A percentile compares a stretch with the other conserved stretches of the same genome.
phyloP scores from a whole-genome alignment of 495 filamentous ascomycete species.

The Neurospora sp. region DNA sequence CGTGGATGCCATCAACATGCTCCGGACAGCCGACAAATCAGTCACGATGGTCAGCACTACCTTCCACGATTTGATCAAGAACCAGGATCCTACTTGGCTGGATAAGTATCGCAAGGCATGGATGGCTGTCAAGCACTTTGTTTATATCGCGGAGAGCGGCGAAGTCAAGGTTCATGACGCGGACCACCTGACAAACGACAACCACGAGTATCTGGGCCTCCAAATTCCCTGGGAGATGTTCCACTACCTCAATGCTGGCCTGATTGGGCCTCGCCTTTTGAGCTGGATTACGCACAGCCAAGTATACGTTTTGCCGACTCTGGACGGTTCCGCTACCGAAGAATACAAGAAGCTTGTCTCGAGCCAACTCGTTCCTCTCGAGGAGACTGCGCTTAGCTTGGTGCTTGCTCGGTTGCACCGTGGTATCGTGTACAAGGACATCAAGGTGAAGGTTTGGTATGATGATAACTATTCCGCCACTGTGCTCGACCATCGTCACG shows the following conservation, averaged over 20 bases:
- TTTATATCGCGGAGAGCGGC: constrained; percentile 66
- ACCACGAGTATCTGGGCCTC: constrained; percentile 80
- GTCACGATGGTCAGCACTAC: constrained; percentile 55
- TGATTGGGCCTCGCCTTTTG: constrained; percentile 69
- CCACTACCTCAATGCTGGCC: constrained; percentile 76
- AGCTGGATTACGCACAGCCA: constrained; percentile 73
- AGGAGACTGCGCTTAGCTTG: constrained; percentile 64
- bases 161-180: constrained; percentile 61
- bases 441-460: constrained; percentile 78
- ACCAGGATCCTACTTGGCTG: constrained; percentile 62
- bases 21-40: constrained; percentile 54
- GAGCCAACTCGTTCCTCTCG: constrained; percentile 56
- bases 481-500: constrained; percentile 49
- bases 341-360: constrained; percentile 75
- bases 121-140: constrained; percentile 79
- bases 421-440: constrained; percentile 65
- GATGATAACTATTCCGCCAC: constrained; percentile 54
- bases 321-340: constrained; percentile 69
- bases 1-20: constrained; percentile 59
- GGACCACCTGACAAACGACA: constrained; percentile 62
- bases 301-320: constrained; percentile 61
- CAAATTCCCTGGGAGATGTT: constrained; percentile 87
- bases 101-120: constrained; percentile 76
- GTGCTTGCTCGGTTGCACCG: constrained; percentile 69
- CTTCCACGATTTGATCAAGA: constrained; percentile 60